Conservation (phyloP, 192 early-diverging fungal genomes). For the Mortierella antarctica region DNA sequence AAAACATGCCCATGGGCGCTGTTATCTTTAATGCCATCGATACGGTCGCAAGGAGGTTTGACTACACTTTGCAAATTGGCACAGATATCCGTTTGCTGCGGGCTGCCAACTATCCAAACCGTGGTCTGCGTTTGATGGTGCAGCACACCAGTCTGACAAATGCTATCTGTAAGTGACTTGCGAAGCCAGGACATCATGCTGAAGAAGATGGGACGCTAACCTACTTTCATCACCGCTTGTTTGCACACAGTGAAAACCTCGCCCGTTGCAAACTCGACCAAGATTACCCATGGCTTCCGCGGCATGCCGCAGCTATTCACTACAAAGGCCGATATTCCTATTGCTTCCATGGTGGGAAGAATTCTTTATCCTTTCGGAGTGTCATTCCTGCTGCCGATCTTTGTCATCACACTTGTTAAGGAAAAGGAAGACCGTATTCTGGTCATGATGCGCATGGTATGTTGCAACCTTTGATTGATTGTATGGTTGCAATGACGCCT, state of each 20-base stretch:
- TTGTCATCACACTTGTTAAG: constrained; percentile 73
- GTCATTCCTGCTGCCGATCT: constrained; percentile 77
- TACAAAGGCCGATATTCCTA: constrained; percentile 60
- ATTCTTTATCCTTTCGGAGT: constrained; percentile 80
- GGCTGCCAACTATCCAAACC: constrained; percentile 62
- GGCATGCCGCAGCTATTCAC: constrained; percentile 65
- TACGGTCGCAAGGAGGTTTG: constrained; percentile 53
- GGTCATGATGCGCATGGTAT: constrained; percentile 78
- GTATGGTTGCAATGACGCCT: no score
- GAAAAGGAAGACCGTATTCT: constrained; percentile 79
- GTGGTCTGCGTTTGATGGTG: constrained; percentile 60
- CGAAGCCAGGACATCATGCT: constrained; percentile 1
- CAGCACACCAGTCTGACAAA: constrained; percentile 54
- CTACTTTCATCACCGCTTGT: background rate
- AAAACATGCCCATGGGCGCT: constrained; percentile 66
- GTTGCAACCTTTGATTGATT: background rate
- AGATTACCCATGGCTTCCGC: constrained; percentile 73
- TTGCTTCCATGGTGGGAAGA: constrained; percentile 66
- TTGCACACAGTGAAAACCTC: constrained; percentile 38
- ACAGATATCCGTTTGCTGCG: constrained; percentile 54
- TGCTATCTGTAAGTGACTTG: constrained; percentile 43
- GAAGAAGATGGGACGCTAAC: constrained; percentile 33
- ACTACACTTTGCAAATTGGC: constrained; percentile 67
- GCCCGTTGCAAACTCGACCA: constrained; percentile 28
- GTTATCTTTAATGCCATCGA: constrained; percentile 65